phyloP scores from a whole-genome alignment of 306 rosid genomes.

The Cucurbita argyrosperma region DNA sequence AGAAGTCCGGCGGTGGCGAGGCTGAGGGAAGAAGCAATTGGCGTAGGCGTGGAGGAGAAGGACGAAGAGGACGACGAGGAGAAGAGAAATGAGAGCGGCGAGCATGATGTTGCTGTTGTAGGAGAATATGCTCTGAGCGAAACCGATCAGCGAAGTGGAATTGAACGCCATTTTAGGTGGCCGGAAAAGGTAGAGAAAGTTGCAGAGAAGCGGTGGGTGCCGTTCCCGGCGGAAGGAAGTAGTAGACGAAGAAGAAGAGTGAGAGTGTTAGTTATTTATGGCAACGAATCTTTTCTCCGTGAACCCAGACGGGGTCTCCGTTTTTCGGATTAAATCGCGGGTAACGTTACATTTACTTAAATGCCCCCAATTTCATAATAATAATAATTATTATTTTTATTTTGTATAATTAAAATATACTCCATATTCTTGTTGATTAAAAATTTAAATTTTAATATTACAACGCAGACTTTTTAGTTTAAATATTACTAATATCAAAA shows the following conservation, averaged over 20 bases:
- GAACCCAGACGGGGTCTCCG: neutral
- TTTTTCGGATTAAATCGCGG: too few species aligned
- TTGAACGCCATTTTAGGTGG: neutral
- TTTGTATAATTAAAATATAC: too few species aligned
- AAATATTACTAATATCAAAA: too few species aligned
- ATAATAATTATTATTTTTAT: too few species aligned
- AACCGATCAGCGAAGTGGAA: constrained; percentile 20
- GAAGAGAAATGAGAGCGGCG: constrained; percentile 64
- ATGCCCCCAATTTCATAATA: neutral
- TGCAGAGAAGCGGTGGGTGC: neutral
- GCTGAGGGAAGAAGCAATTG: constrained; percentile 58
- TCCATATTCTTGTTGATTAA: too few species aligned
- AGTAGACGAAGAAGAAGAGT: neutral
- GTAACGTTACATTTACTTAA: neutral
- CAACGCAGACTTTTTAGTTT: too few species aligned
- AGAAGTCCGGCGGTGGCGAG: constrained; percentile 35
- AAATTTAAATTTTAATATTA: too few species aligned
- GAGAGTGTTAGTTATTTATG: neutral
- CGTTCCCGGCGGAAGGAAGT: neutral
- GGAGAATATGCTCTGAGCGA: constrained; percentile 46
- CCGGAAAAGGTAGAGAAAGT: neutral
- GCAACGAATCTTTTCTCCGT: neutral
- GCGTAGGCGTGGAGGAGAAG: constrained; percentile 84
- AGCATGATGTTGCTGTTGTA: constrained; percentile 70
- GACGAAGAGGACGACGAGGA: constrained; percentile 78